Evolutionary conservation across 495 filamentous ascomycete genomes (phyloP), one percentile per base, ranked within the genome.

Genomic region (Cladorrhinum samala): DNA sequence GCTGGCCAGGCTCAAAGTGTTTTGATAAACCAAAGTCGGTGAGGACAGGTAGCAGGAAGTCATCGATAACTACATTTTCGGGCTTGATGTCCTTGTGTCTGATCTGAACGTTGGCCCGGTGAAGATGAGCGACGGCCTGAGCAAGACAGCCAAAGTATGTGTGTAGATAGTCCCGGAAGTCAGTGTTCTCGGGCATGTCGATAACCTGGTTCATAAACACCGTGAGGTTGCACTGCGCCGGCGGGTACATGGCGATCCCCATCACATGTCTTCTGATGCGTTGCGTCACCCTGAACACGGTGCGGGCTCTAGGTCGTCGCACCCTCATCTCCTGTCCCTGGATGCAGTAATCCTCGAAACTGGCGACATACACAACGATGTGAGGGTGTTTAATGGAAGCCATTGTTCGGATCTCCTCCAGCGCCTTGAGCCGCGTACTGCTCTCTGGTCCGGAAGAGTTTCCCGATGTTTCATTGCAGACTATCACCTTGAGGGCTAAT

Each of bases 51-150:
- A 59, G 25, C 13, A 57, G 57, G 8, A 56, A 67, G 14, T 64
- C 50, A 44, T 71, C 66, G 9, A 77, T 60, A 14, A 77, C 66
- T 40, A 77, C 70, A 47, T 77, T 77, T 23, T 62, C 62, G 3
- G 73, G 73, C 55, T 76, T 77, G 55, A 77, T 73, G 49, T 77
- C 74, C 43, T 71, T 69, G 56, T 77, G 74, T 0, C 70, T 61
- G 33, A 74, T 66, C n/a, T 60, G 59, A 1, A 63, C 56, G 14
- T 39, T 57, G 1, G 50, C 53, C 11, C 63, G 50, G 52, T 76
- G 73, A 2, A 77, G 57, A 49, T 69, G 74, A 3, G 62, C 59
- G 1, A 77, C 54, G 1, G 68, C 73, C 20, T 69, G 66, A 7
- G 61, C 41, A 1, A 74, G 58, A 50, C 70, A 72, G 2, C 66